Percentiles rank a stretch among this genome's conserved stretches.
Conservation (phyloP, 169 alveolate species). For the Cryptosporidium baileyi region DNA sequence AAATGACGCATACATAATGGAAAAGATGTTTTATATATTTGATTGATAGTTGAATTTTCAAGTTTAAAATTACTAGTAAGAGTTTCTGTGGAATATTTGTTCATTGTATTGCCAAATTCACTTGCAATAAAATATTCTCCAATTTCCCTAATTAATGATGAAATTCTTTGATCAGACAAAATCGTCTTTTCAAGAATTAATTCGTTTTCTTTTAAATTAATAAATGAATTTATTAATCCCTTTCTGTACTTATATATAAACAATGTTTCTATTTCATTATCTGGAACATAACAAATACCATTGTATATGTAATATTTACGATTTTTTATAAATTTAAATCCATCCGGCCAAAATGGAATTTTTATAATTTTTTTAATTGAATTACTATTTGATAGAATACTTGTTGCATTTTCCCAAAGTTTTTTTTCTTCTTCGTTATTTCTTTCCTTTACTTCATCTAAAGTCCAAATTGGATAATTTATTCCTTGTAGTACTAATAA, state of each 20-base stretch:
- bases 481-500: not conserved
- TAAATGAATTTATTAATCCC: slow-evolving; percentile 15
- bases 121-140: not conserved
- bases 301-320: slow-evolving; percentile 27
- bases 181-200: slow-evolving; percentile 24
- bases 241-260: slow-evolving; percentile 9
- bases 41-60: slow-evolving; percentile 26
- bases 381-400: slow-evolving; percentile 28
- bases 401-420: slow-evolving; percentile 34
- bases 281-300: slow-evolving; percentile 64
- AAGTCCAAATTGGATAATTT: slow-evolving; percentile 25
- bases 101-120: not conserved
- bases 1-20: slow-evolving; percentile 91
- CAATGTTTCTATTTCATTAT: slow-evolving; percentile 43
- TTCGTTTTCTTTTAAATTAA: slow-evolving; percentile 31
- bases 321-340: slow-evolving; percentile 40
- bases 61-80: not conserved
- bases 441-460: not conserved
- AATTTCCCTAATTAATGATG: slow-evolving; percentile 37
- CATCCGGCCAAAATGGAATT: slow-evolving; percentile 68
- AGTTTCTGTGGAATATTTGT: not conserved
- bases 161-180: slow-evolving; percentile 47
- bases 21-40: slow-evolving; percentile 81
- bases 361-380: slow-evolving; percentile 18
- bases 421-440: not conserved